phyloP scores from a whole-genome alignment of 1,284 basidiomycete species.

The Irpex sp. region DNA sequence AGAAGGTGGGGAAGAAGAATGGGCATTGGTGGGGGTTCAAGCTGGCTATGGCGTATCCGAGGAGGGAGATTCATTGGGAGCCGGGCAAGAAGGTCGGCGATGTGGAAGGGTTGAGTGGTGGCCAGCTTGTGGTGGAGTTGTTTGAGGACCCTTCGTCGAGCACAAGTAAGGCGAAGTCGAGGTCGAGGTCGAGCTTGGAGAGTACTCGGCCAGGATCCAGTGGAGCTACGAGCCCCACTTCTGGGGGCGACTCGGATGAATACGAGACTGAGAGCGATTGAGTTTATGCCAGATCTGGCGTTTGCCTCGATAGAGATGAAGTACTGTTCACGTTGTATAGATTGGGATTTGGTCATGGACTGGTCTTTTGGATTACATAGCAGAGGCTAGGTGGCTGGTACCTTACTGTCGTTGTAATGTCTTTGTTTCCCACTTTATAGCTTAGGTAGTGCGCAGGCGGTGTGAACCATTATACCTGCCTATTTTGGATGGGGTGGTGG shows the following conservation, averaged over 20 bases:
- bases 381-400: too few relatives aligned
- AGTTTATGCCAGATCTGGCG: neutral
- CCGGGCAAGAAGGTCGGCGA: constrained; percentile 40
- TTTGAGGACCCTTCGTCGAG: constrained; percentile 18
- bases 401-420: too few relatives aligned
- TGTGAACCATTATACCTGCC: too few relatives aligned
- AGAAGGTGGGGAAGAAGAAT: constrained; percentile 22
- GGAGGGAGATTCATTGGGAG: constrained; percentile 58
- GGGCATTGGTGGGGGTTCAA: constrained; percentile 71
- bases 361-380: too few relatives aligned
- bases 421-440: too few relatives aligned
- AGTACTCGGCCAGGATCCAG: constrained; percentile 2
- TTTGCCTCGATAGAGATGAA: neutral
- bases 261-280: constrained; percentile 58
- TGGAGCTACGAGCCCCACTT: neutral
- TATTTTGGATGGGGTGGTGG: too few relatives aligned
- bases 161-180: constrained; percentile 20
- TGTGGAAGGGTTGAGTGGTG: constrained; percentile 56
- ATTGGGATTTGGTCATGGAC: too few relatives aligned
- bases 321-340: too few relatives aligned
- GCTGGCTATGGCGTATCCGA: constrained; percentile 67
- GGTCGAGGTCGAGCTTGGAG: constrained; percentile 18
- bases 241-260: constrained; percentile 40
- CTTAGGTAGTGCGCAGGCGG: too few relatives aligned
- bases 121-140: constrained; percentile 70